A percentile compares a stretch with the other conserved stretches of the same genome.
These are phyloP conservation scores for Candida hungchunana DNA, from an alignment of 805 yeast genomes.

Conservation along the genomic window DNA sequence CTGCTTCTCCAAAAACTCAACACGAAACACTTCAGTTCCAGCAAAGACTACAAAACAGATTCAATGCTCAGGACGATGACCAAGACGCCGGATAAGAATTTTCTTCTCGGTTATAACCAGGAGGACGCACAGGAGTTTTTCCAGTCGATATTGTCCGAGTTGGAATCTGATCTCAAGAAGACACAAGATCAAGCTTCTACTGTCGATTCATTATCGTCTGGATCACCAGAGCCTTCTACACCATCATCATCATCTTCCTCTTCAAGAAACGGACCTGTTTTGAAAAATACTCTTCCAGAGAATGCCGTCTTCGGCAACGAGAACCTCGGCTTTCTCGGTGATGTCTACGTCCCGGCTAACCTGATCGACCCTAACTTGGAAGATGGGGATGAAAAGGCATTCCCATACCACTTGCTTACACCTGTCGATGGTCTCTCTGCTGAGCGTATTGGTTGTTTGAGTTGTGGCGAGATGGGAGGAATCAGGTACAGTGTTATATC, in stretches of 20 bases:
- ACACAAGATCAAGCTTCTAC: conserved; percentile 10
- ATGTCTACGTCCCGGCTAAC: conserved; percentile 64
- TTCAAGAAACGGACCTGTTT: conserved; percentile 23
- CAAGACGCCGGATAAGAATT: conserved; percentile 72
- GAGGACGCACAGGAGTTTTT: conserved; percentile 97
- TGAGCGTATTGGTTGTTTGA: conserved; percentile 84
- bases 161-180: conserved; percentile 54
- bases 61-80: conserved; percentile 63
- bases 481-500: conserved; percentile 75
- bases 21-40: conserved; percentile 44
- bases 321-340: conserved; percentile 53
- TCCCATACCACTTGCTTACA: conserved; percentile 59
- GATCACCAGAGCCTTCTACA: conserved; percentile 5
- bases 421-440: conserved; percentile 91
- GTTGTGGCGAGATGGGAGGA: conserved; percentile 94
- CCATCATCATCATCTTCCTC: conserved; percentile 12
- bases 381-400: conserved; percentile 39
- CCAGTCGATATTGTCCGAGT: conserved; percentile 65
- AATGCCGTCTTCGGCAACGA: conserved; percentile 38
- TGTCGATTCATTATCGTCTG: conserved; percentile 1
- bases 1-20: conserved; percentile 53
- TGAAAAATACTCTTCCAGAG: conserved; percentile 29
- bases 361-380: conserved; percentile 70
- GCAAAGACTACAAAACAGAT: conserved; percentile 58
- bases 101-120: conserved; percentile 82